Evolutionary conservation across 441 rosid genomes (phyloP).

Genomic region (Hura crepitans): DNA sequence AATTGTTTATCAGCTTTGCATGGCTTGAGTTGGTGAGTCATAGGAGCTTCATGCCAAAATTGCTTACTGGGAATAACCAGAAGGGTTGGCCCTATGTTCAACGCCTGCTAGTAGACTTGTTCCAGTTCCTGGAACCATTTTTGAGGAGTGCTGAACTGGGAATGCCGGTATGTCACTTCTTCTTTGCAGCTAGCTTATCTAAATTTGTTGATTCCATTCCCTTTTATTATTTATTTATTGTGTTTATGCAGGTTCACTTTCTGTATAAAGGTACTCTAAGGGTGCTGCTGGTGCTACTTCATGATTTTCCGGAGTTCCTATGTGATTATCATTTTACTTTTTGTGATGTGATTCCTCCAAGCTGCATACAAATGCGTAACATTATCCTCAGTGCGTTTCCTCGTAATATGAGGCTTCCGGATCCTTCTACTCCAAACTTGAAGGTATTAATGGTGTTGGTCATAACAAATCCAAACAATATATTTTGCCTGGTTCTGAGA

Average conservation of each 20-base stretch:
- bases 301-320: slow-evolving; percentile 96
- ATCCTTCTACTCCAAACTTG: slow-evolving; percentile 96
- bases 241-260: slow-evolving; percentile 59
- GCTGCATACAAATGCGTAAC: slow-evolving; percentile 99
- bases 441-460: slow-evolving; percentile 47
- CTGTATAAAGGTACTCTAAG: slow-evolving; percentile 93
- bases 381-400: slow-evolving; percentile 97
- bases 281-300: slow-evolving; percentile 92
- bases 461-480: not conserved
- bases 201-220: slow-evolving; percentile 8
- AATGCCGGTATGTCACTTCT: slow-evolving; percentile 54
- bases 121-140: slow-evolving; percentile 94
- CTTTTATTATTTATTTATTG: slow-evolving; percentile 5
- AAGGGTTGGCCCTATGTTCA: slow-evolving; percentile 97
- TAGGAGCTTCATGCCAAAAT: slow-evolving; percentile 97
- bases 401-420: slow-evolving; percentile 96
- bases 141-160: slow-evolving; percentile 92
- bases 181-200: slow-evolving; percentile 7
- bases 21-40: slow-evolving; percentile 98
- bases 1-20: slow-evolving; percentile 65
- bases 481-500: not conserved
- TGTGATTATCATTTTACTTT: slow-evolving; percentile 97
- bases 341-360: slow-evolving; percentile 98
- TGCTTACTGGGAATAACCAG: slow-evolving; percentile 79
- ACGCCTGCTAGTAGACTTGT: slow-evolving; percentile 88